These are phyloP conservation scores for Leishmania turanica DNA, from an alignment of 208 protist genomes.

Conservation along the genomic window DNA sequence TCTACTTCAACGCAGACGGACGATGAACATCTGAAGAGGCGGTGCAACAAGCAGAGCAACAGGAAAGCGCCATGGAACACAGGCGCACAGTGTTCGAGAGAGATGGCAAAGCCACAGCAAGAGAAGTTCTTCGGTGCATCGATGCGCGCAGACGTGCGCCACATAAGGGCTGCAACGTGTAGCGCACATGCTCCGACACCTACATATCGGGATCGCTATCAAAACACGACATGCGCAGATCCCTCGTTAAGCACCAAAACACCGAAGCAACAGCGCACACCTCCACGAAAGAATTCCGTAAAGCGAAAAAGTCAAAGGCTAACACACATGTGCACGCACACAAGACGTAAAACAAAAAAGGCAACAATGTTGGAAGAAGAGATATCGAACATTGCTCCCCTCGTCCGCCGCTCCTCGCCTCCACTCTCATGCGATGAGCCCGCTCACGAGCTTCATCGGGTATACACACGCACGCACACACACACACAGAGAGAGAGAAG, in stretches of 20 bases:
- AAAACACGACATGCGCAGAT: background rate
- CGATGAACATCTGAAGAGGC: background rate
- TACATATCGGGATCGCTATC: background rate
- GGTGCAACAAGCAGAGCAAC: background rate
- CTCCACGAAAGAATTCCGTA: background rate
- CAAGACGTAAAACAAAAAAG: background rate
- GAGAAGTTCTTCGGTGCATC: background rate
- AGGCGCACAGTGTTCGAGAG: background rate
- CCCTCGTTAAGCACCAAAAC: background rate
- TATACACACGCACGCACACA: background rate
- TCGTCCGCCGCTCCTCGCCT: background rate
- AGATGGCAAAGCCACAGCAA: background rate
- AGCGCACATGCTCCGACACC: background rate
- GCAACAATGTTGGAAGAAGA: background rate
- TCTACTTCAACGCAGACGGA: background rate
- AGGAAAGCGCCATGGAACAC: background rate
- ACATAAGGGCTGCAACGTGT: background rate
- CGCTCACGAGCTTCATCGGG: background rate
- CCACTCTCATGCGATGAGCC: background rate
- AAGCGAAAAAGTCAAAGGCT: background rate
- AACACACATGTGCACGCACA: background rate
- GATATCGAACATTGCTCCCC: background rate
- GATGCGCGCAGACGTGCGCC: background rate
- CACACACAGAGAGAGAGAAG: background rate
- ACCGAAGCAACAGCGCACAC: background rate